Evolutionary conservation across 1,284 basidiomycete genomes (phyloP), one percentile per base, ranked within the genome.

Genomic region (Pseudozyma flocculosa): DNA sequence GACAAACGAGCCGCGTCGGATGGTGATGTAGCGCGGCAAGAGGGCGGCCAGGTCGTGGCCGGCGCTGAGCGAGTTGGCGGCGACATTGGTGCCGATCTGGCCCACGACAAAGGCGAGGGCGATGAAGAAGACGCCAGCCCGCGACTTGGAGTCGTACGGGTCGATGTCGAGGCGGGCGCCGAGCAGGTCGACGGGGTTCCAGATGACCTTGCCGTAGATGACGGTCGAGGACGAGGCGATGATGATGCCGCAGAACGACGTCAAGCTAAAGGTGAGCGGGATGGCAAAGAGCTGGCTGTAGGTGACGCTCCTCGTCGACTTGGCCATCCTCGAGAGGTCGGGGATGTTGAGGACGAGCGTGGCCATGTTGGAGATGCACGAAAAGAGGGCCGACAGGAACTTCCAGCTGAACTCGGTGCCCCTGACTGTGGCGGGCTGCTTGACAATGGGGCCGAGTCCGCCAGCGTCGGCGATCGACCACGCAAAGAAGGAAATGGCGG

Each of bases 31-130:
- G 26, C 87, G 85, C 50, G 90, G 81, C 51, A 79, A 74, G 7
- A 91, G 82, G 2, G 89, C 86, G 1, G 89, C 90, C 62, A 92
- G 80, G 79, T 92, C 90, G 70, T 88, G 89, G 7, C 90, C 89
- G 4, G 89, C 89, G 34, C 85, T 87, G 63, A 92, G 85, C 3
- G 87, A 87, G 80, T 92, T 92, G 45, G 90, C 89, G 13, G 87
- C 87, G 68, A 90, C 88, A 61, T 80, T 80, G 56, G 80, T 78
- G 40, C 77, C 75, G 19, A 80, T 68, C 79, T 89, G 87, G 8
- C 86, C 87, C 67, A 89, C 84, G 61, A 88, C 85, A 76, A 90
- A 89, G 17, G 85, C 84, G 14, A 64, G 44, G 0, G 68, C 60
- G 73, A 92, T 90, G 81, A 90, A 91, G 82, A 80, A 81, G 9